Evolutionary conservation across 805 yeast genomes (phyloP), one percentile per base, ranked within the genome.

Genomic region (Schwanniomyces pseudopolymorphus): DNA sequence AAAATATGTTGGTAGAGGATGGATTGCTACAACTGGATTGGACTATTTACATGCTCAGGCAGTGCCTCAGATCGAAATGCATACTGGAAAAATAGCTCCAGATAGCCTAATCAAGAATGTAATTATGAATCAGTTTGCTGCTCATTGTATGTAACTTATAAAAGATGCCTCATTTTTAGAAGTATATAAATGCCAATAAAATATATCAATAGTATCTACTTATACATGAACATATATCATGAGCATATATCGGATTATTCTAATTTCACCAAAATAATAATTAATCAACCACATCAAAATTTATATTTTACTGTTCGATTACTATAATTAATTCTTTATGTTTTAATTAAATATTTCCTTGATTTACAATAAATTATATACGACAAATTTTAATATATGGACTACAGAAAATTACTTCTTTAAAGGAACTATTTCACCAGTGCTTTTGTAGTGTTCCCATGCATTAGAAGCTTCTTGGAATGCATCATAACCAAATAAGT

Each of bases 401-500:
- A 31, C 16, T 14, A 14, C 16, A n/a, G 33, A 28, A 31, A 31
- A 7, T 14, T 31, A 7, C 35, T 16, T 31, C 35, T 16, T 31
- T 31, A 31, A 2, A 14, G 19, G 20, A 16, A 10, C 20, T 5
- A 20, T 20, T 2, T 13, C 20, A 37, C 44, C 47, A 7, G 14
- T 25, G 11, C 31, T 31, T 37, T 49, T 49, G 37, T 42, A 46
- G 20, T 45, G 42, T 17, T 48, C 49, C 50, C 50, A 55, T 4
- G 55, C 61, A 24, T 51, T 43, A 14, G 50, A 45, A 25, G 63
- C 64, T 37, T 61, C 65, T 11, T 47, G 51, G 40, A 57, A 56
- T 2, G 62, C 64, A 39, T 60, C 57, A 42, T 60, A 60, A 9
- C 59, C 63, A 39, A 56, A 53, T 28, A 62, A 49, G 51, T 59